Evolutionary conservation across 345 rosid genomes (phyloP), one percentile per base, ranked within the genome.

Genomic region (Cochlearia excelsa): DNA sequence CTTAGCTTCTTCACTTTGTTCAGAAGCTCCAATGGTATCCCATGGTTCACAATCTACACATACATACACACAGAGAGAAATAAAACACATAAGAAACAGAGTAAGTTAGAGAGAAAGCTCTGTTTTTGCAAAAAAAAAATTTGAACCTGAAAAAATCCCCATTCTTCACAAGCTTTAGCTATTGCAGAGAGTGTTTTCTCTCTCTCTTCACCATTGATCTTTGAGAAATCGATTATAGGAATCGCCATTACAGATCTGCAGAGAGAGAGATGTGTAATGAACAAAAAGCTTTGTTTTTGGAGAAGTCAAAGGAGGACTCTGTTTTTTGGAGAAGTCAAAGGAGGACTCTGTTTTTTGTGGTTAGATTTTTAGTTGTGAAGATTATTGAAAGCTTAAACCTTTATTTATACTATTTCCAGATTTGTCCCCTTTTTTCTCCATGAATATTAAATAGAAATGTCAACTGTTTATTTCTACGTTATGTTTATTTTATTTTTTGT

Each of bases 61-160:
- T 0, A 40, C 34, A 57, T 0, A 50, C 0, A 75, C 29, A 16
- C 23, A 16, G 23, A 16, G 23, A 16, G 23, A 16, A 16, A 16
- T 16, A 16, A 35, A 49, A 46, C 30, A 35, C 43, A 63, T 35
- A 3, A 35, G 2, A 37, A 37, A 37, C 40, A 58, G 1, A 48
- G 23, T 39, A 8, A 41, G n/a, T 2, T 2, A 54, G 3, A 46
- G 5, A 45, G 0, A 55, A 9, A 11, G 29, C 11, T 48, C 7
- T 34, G 68, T 1, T 8, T 50, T 34, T 1, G 23, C 23, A 16
- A 16, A 16, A 16, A 16, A 1, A 9, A 43, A 29, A 49, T 35
- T 27, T 54, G 1, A 57, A 91, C 98, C 95, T 91, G 98, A 34
- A 91, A 91, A 71, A 91, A 87, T 5, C 98, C 98, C 96, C 96